Conservation (phyloP, 352 stramenopile species). For the Phytophthora multivora region DNA sequence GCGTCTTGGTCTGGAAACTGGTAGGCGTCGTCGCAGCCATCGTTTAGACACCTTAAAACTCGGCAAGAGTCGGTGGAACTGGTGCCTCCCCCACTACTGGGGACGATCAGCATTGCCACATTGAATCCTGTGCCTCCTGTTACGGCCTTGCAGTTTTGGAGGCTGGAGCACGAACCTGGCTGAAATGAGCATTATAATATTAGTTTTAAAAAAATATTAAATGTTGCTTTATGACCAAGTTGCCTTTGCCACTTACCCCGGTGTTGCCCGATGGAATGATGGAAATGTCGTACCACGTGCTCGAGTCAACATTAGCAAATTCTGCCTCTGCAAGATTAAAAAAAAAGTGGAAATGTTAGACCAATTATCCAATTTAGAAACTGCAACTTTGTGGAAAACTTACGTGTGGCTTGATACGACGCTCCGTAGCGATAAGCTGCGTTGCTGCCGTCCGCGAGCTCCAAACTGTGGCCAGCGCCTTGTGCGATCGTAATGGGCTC, state of each 20-base stretch:
- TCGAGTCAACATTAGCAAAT: conserved; percentile 61
- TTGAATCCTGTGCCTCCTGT: conserved; percentile 75
- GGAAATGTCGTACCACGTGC: conserved; percentile 77
- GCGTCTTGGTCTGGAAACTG: conserved; percentile 70
- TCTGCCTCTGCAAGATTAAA: conserved; percentile 51
- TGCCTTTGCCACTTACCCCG: conserved; percentile 18
- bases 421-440: conserved; percentile 37
- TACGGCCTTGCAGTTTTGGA: conserved; percentile 58
- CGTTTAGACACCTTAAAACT: conserved; percentile 56
- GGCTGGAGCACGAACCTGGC: conserved; percentile 61
- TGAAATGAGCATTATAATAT: too few relatives aligned
- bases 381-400: neutral
- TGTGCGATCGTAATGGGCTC: conserved; percentile 25
- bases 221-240: too few relatives aligned
- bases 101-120: conserved; percentile 71
- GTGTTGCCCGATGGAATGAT: conserved; percentile 67
- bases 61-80: conserved; percentile 44
- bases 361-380: neutral
- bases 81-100: conserved; percentile 28
- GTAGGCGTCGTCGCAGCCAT: conserved; percentile 73
- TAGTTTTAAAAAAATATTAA: too few relatives aligned
- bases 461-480: conserved; percentile 14
- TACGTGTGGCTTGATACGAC: conserved; percentile 40
- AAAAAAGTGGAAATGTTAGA: conserved; percentile 3
- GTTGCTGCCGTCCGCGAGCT: conserved; percentile 34